Evolutionary conservation across 805 yeast species (phyloP).

Genomic region (Scheffersomyces amazonensis): DNA sequence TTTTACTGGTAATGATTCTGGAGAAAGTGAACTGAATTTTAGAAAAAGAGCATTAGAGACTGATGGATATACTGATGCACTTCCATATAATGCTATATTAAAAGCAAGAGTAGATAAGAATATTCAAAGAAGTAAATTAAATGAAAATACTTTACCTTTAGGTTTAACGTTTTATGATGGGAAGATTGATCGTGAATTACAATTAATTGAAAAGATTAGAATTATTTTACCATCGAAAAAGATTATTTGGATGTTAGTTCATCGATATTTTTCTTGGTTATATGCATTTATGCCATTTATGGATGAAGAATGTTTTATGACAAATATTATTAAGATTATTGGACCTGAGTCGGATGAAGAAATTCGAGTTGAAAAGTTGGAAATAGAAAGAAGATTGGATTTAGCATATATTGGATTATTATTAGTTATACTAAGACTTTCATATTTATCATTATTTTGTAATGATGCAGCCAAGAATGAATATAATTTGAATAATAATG

Average conservation of each 20-base stretch:
- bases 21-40: constrained; percentile 21
- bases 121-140: constrained; percentile 8
- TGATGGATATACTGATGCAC: constrained; percentile 31
- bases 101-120: constrained; percentile 11
- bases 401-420: constrained; percentile 38
- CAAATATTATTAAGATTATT: constrained; percentile 26
- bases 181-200: constrained; percentile 23
- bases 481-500: constrained; percentile 18
- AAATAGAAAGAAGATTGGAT: constrained; percentile 37
- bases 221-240: constrained; percentile 35
- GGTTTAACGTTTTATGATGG: constrained; percentile 35
- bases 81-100: constrained; percentile 27
- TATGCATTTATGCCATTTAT: constrained; percentile 50
- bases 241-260: constrained; percentile 39
- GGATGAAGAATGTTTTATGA: constrained; percentile 34
- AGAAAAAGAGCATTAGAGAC: constrained; percentile 28
- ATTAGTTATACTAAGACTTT: constrained; percentile 38
- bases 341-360: constrained; percentile 28
- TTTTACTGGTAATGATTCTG: constrained; percentile 5
- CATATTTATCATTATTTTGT: constrained; percentile 38
- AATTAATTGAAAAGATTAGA: constrained; percentile 31
- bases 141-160: constrained; percentile 18
- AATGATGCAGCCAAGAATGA: constrained; percentile 25
- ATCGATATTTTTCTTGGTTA: constrained; percentile 39
- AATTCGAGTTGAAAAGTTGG: constrained; percentile 19